These are phyloP conservation scores for Gossypium longicalyx DNA, from an alignment of 345 rosid species.

Conservation along the genomic window DNA sequence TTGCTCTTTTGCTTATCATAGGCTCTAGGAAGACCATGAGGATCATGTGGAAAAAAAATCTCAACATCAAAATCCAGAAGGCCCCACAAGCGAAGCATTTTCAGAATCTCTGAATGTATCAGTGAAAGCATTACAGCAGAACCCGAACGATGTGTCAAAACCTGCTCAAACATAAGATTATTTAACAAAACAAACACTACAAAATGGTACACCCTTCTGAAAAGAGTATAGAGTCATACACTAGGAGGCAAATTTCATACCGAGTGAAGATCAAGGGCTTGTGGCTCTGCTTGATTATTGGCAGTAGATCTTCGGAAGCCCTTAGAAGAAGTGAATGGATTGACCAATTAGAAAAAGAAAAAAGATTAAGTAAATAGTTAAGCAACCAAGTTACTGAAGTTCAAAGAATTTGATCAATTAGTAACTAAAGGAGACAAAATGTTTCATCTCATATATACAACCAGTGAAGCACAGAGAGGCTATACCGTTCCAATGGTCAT, in stretches of 20 bases:
- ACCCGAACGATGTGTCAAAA: slow-evolving; percentile 58
- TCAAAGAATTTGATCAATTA: background rate
- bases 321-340: slow-evolving; percentile 22
- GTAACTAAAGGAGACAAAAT: background rate
- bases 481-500: background rate
- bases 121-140: slow-evolving; percentile 54
- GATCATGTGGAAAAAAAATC: slow-evolving; percentile 50
- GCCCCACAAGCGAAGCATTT: slow-evolving; percentile 60
- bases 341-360: slow-evolving; percentile 1
- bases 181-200: background rate
- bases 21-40: slow-evolving; percentile 48
- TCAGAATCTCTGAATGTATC: slow-evolving; percentile 55
- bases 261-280: slow-evolving; percentile 54
- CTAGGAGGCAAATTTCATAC: slow-evolving; percentile 29
- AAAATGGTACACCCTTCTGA: background rate
- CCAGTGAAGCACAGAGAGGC: background rate
- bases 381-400: background rate
- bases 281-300: slow-evolving; percentile 35
- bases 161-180: slow-evolving; percentile 35
- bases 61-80: slow-evolving; percentile 60
- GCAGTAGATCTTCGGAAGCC: slow-evolving; percentile 46
- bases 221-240: background rate
- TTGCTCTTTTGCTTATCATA: slow-evolving; percentile 55
- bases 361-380: background rate
- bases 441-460: background rate